phyloP scores from a whole-genome alignment of 2,329 filamentous ascomycete species.

The Gnomoniopsis smithogilvyi region DNA sequence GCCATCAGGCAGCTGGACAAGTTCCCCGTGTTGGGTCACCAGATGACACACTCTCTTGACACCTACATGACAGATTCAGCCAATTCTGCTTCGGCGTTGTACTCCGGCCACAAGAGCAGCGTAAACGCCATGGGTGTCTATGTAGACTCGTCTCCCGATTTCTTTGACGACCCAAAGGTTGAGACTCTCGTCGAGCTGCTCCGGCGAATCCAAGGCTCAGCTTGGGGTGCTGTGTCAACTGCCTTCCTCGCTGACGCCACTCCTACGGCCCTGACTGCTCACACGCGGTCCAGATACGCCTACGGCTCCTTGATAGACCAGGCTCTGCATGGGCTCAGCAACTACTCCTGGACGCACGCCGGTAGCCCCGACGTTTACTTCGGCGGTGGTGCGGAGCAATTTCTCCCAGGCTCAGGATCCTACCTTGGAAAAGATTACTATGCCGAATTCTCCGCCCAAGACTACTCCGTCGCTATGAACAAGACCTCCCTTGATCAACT shows the following conservation, averaged over 20 bases:
- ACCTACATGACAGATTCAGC: constrained; percentile 81
- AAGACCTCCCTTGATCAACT: constrained; percentile 64
- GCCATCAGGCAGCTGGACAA: constrained; percentile 60
- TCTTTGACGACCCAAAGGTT: constrained; percentile 81
- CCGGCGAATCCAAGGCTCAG: constrained; percentile 54
- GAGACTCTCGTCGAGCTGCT: constrained; percentile 81
- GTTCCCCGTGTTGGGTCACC: constrained; percentile 81
- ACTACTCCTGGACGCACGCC: constrained; percentile 78
- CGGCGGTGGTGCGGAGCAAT: constrained; percentile 79
- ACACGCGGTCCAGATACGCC: constrained; percentile 66
- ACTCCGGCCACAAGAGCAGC: constrained; percentile 78
- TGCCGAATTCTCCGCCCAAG: constrained; percentile 67
- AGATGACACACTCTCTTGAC: constrained; percentile 51
- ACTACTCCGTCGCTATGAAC: constrained; percentile 71
- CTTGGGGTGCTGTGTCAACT: constrained; percentile 70
- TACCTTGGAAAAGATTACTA: constrained; percentile 77
- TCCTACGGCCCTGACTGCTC: constrained; percentile 69
- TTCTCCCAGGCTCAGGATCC: constrained; percentile 62
- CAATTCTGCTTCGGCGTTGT: constrained; percentile 79
- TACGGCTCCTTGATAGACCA: constrained; percentile 74
- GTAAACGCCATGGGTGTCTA: constrained; percentile 82
- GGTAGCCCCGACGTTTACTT: constrained; percentile 78
- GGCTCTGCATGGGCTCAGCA: constrained; percentile 70
- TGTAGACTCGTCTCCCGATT: constrained; percentile 68
- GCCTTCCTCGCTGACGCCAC: constrained; percentile 80